These are phyloP conservation scores for Linnemannia hyalina DNA, from an alignment of 192 early-diverging fungal species.

Conservation along the genomic window DNA sequence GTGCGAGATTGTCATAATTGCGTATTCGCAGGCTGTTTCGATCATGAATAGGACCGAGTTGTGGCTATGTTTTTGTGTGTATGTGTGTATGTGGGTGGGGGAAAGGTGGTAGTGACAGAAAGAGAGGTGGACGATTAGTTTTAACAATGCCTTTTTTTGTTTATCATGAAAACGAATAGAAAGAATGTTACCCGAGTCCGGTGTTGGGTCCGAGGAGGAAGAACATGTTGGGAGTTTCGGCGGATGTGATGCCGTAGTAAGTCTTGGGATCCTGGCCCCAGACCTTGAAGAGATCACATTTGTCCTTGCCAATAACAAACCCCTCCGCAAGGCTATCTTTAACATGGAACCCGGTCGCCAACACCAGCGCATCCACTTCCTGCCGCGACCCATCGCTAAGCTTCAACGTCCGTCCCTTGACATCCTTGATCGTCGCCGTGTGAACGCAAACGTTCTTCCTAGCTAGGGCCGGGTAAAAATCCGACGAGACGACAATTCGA, in stretches of 20 bases:
- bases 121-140: too few relatives aligned
- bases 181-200: conserved; percentile 31
- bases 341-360: conserved; percentile 62
- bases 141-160: not conserved
- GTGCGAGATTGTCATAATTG: conserved; percentile 31
- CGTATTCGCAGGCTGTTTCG: conserved; percentile 60
- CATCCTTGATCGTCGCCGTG: conserved; percentile 13
- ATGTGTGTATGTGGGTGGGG: not conserved
- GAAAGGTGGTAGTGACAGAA: too few relatives aligned
- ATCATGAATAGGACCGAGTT: conserved; percentile 59
- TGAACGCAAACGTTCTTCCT: conserved; percentile 16
- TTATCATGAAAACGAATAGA: too few relatives aligned
- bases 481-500: conserved; percentile 23
- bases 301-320: conserved; percentile 41
- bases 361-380: conserved; percentile 57
- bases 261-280: conserved; percentile 49
- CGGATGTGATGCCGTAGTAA: conserved; percentile 52
- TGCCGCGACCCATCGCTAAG: conserved; percentile 26
- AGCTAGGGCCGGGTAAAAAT: conserved; percentile 35
- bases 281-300: conserved; percentile 13
- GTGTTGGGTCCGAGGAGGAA: conserved; percentile 60
- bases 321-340: conserved; percentile 13
- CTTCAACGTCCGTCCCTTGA: conserved; percentile 24
- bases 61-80: conserved; percentile 23
- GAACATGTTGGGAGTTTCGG: conserved; percentile 64